Conservation (phyloP, 306 rosid genomes). For the Glycine soja region DNA sequence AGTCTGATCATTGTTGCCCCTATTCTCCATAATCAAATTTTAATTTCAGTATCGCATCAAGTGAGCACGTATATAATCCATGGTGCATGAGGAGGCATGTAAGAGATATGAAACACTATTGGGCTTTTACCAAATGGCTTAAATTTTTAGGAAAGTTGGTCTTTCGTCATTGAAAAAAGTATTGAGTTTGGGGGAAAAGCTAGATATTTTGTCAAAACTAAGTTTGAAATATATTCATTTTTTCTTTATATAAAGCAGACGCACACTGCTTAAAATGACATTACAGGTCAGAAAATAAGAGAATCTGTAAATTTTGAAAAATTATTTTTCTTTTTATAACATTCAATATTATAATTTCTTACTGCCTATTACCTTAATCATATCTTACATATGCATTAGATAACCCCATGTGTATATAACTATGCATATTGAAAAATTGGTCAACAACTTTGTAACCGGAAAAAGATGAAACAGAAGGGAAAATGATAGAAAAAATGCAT, state of each 20-base stretch:
- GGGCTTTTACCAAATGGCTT: not conserved
- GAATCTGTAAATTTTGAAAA: not conserved
- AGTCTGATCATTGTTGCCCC: not conserved
- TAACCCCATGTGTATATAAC: not conserved
- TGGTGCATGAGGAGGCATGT: not conserved
- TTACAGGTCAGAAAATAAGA: conserved; percentile 20
- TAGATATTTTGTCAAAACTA: conserved; percentile 7
- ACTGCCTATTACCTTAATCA: not conserved
- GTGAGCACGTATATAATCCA: not conserved
- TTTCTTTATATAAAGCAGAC: not conserved
- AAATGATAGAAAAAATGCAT: conserved; percentile 7
- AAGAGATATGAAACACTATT: conserved; percentile 20
- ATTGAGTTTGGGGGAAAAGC: not conserved
- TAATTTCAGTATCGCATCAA: not conserved
- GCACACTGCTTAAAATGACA: not conserved
- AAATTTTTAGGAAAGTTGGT: not conserved
- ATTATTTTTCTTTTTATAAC: not conserved
- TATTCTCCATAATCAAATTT: conserved; percentile 9
- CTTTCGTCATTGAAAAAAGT: conserved; percentile 1
- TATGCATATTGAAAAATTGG: not conserved
- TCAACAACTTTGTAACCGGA: not conserved
- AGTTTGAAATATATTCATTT: not conserved
- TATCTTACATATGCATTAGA: conserved; percentile 11
- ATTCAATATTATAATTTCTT: conserved; percentile 16
- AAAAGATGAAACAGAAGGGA: conserved; percentile 3